Conservation (phyloP, 2,329 filamentous ascomycete genomes). For the Neopestalotiopsis clavispora region DNA sequence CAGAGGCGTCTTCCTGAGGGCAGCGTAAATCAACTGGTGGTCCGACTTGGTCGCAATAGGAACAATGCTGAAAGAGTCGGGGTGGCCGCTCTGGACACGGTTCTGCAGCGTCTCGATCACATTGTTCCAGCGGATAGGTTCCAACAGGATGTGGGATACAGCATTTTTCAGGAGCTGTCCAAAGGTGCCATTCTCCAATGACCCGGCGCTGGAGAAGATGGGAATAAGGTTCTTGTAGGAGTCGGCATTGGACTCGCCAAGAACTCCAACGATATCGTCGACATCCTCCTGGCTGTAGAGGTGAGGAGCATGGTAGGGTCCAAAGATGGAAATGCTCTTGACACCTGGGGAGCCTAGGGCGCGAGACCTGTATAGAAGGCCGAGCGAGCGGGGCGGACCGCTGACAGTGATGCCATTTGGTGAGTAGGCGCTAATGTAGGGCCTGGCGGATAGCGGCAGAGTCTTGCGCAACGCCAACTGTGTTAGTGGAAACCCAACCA, state of each 20-base stretch:
- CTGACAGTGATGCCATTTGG: conserved; percentile 24
- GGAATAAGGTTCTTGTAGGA: conserved; percentile 19
- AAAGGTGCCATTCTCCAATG: conserved; percentile 18
- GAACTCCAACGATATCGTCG: conserved; percentile 18
- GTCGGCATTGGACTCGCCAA: neutral
- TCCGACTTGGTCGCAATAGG: conserved; percentile 22
- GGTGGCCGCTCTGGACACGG: conserved; percentile 15
- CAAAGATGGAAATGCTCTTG: conserved; percentile 45
- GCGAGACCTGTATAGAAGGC: neutral
- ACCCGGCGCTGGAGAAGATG: conserved; percentile 22
- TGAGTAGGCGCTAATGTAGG: conserved; percentile 23
- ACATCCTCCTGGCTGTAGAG: conserved; percentile 30
- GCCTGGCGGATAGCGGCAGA: conserved; percentile 20
- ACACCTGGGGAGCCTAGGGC: conserved; percentile 22
- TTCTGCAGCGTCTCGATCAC: conserved; percentile 62
- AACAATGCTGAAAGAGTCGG: conserved; percentile 19
- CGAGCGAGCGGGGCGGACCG: conserved; percentile 23
- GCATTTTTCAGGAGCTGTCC: conserved; percentile 22
- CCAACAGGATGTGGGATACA: conserved; percentile 24
- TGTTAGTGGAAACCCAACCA: neutral
- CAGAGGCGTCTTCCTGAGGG: conserved; percentile 23
- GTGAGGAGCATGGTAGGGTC: conserved; percentile 36
- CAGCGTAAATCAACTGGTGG: conserved; percentile 23
- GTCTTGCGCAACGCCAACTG: neutral
- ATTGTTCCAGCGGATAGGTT: conserved; percentile 44